phyloP scores from a whole-genome alignment of 768 basidiomycete species.

The Cubamyces sp. region DNA sequence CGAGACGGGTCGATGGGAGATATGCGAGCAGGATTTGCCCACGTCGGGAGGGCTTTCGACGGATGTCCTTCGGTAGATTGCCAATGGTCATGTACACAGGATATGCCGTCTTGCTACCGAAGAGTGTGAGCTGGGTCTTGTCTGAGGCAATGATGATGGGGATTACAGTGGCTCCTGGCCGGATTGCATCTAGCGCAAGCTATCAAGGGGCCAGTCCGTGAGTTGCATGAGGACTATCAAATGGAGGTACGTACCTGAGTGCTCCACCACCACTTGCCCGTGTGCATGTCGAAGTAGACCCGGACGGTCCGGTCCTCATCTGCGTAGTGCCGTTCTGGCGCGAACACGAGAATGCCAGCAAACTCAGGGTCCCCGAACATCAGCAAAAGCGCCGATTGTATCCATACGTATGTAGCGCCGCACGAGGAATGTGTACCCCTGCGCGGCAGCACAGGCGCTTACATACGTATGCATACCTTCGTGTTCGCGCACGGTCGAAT shows the following conservation, averaged over 20 bases:
- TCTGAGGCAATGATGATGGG: conserved; percentile 34
- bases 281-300: conserved; percentile 48
- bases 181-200: conserved; percentile 25
- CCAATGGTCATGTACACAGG: conserved; percentile 38
- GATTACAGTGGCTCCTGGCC: conserved; percentile 33
- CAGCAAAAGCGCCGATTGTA: too few species aligned
- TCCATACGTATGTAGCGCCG: too few species aligned
- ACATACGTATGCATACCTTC: too few species aligned
- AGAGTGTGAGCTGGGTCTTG: conserved; percentile 33
- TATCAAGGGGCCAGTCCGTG: neutral
- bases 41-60: conserved; percentile 18
- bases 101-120: conserved; percentile 33
- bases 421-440: too few species aligned
- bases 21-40: conserved; percentile 32
- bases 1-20: conserved; percentile 26
- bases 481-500: too few species aligned
- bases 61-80: conserved; percentile 31
- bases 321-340: conserved; percentile 42
- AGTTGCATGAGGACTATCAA: neutral
- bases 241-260: conserved; percentile 41
- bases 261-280: conserved; percentile 55
- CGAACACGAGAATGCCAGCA: conserved; percentile 33
- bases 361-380: conserved; percentile 38
- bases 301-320: conserved; percentile 34
- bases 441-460: too few species aligned